Evolutionary conservation across 2,329 filamentous ascomycete species (phyloP).

Genomic region (Eurotiales sp.): DNA sequence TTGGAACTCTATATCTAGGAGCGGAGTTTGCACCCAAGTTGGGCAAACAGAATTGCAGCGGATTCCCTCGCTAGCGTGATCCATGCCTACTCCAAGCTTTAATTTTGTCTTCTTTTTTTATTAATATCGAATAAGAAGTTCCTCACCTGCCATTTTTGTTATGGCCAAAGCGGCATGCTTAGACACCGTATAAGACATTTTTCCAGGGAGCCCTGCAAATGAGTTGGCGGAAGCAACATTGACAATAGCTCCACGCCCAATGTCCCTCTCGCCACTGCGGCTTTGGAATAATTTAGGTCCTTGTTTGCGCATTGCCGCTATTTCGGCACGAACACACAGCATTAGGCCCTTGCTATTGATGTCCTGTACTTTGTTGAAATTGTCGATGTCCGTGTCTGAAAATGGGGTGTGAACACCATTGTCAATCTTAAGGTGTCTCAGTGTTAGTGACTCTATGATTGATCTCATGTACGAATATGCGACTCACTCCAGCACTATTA

Average conservation of each 20-base stretch:
- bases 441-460: neutral
- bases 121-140: neutral
- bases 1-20: neutral
- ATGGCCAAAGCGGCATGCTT: neutral
- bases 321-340: conserved; percentile 1
- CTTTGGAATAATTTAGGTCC: neutral
- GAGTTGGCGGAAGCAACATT: conserved; percentile 6
- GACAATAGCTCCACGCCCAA: conserved; percentile 5
- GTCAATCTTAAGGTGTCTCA: conserved; percentile 4
- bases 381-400: neutral
- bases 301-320: conserved; percentile 4
- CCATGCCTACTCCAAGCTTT: neutral
- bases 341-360: conserved; percentile 3
- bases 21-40: conserved; percentile 1
- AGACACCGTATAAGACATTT: conserved; percentile 1
- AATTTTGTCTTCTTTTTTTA: neutral
- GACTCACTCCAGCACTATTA: conserved; percentile 4
- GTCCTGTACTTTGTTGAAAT: neutral
- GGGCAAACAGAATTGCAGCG: conserved; percentile 3
- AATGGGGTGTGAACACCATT: neutral
- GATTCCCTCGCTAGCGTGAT: conserved; percentile 4
- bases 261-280: conserved; percentile 3
- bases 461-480: neutral
- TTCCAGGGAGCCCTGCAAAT: conserved; percentile 6
- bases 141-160: neutral